Evolutionary conservation across 2,329 filamentous ascomycete species (phyloP).

Genomic region (Zarea fungicola): DNA sequence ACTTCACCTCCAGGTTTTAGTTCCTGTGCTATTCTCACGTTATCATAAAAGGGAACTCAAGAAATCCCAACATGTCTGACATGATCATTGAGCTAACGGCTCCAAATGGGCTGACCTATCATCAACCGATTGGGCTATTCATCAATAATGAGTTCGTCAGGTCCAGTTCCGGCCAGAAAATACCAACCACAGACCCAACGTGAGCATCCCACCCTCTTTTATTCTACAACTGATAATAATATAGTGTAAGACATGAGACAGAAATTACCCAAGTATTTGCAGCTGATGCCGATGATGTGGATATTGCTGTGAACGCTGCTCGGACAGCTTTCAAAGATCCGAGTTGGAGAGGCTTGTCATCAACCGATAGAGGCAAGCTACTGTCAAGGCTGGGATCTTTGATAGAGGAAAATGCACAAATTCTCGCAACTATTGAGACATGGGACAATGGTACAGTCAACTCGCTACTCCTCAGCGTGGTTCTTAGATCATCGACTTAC

Average conservation of each 20-base stretch:
- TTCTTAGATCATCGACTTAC: too few relatives aligned
- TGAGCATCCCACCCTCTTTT: constrained; percentile 16
- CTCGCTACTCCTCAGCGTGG: too few relatives aligned
- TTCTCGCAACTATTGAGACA: constrained; percentile 51
- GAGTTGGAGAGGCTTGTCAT: constrained; percentile 8
- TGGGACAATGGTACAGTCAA: constrained; percentile 80
- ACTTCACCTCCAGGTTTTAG: too few relatives aligned
- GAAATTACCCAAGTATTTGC: constrained; percentile 61
- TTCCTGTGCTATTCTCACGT: too few relatives aligned
- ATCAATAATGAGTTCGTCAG: constrained; percentile 52
- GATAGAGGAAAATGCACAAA: constrained; percentile 54
- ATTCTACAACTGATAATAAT: too few relatives aligned
- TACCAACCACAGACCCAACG: constrained; percentile 28
- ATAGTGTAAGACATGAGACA: constrained; percentile 52
- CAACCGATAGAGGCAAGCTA: constrained; percentile 54
- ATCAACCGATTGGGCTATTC: constrained; percentile 69
- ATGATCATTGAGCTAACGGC: constrained; percentile 72
- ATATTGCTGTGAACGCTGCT: constrained; percentile 62
- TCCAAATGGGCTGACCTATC: constrained; percentile 71
- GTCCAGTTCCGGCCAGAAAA: constrained; percentile 23
- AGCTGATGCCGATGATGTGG: constrained; percentile 56
- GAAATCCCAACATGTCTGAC: too few relatives aligned
- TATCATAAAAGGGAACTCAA: too few relatives aligned
- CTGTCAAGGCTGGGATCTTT: constrained; percentile 65
- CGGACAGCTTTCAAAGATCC: constrained; percentile 55